phyloP scores from a whole-genome alignment of 257 asterid genomes.

The Solanum megistacrolobum region DNA sequence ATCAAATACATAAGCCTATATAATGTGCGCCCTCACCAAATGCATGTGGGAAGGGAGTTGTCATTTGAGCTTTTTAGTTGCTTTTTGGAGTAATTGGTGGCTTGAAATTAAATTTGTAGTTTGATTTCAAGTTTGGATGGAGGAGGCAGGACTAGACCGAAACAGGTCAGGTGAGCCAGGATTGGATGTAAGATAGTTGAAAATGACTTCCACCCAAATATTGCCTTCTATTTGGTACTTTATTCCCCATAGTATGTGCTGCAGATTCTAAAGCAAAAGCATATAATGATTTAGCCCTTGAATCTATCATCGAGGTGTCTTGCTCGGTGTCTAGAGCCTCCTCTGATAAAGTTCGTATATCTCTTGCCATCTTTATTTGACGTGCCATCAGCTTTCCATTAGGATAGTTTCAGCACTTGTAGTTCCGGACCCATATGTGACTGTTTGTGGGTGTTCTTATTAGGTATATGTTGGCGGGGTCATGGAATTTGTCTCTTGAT shows the following conservation, averaged over 20 bases:
- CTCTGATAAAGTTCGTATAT: neutral
- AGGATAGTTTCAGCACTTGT: slow-evolving; percentile 1
- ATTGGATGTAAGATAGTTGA: neutral
- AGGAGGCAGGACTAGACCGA: neutral
- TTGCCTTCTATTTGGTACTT: neutral
- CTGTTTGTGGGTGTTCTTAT: slow-evolving; percentile 4
- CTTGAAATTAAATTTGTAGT: neutral
- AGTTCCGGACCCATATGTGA: slow-evolving; percentile 10
- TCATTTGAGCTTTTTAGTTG: neutral
- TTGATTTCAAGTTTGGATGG: neutral
- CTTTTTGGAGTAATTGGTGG: neutral
- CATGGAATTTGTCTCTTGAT: neutral
- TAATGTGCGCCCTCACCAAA: neutral
- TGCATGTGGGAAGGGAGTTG: neutral
- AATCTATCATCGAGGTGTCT: neutral
- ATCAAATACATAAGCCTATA: neutral
- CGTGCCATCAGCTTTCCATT: neutral
- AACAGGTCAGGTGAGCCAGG: neutral
- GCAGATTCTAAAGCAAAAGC: neutral
- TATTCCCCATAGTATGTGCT: neutral
- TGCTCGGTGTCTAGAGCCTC: neutral
- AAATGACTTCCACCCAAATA: neutral
- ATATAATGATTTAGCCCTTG: neutral
- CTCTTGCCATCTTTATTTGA: neutral
- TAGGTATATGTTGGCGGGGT: neutral